Base-by-base conservation (phyloP, 2,329 filamentous ascomycete genomes). In the Clonostachys solani region DNA sequence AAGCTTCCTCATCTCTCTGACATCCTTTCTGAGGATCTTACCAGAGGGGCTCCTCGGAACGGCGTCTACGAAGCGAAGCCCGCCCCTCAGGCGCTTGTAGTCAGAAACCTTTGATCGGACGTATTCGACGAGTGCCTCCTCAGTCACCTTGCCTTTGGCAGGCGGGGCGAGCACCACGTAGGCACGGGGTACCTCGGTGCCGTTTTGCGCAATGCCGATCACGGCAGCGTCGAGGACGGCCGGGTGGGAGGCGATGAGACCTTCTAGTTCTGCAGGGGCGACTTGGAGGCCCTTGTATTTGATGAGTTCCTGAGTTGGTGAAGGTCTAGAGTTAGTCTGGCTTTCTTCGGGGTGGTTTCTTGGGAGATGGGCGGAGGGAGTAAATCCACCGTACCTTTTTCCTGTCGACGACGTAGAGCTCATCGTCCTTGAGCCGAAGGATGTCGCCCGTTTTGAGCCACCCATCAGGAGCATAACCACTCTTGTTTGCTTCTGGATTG, bases 361-460 rank as follows among this genome's bases (percentile, higher is more conserved):
- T n/a, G 16, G 33, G 36, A 19, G 36, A 18, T 34, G 18, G 38
- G 12, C 17, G 10, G 36, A 6, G 37, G 13, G n/a, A 36, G 12
- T 41, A 34, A n/a, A 29, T 29, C 23, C 6, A 33, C 7, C 41
- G 41, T 47, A 63, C 80, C 73, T 89, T 91, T 49, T 89, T 83
- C 12, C 89, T 80, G 59, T 94, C 89, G 1, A 89, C 90, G 54
- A 95, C 89, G 67, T 81, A 89, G 56, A 91, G 85, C 44, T 83
- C 80, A 15, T 86, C 74, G 38, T 76, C 67, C 53, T 91, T 83
- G 62, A 88, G 81, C 50, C 84, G 80, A 0, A 88, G 86, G 5
- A 92, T 79, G 57, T 95, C 89, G 0, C 89, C 89, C 0, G 89
- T 92, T 57, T 85, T 85, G 73, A 92, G 91, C 73, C 86, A 95